A percentile compares a stretch with the other conserved stretches of the same genome.
These are phyloP conservation scores for Royoungia palumana DNA, from an alignment of 768 basidiomycete genomes.

Conservation along the genomic window DNA sequence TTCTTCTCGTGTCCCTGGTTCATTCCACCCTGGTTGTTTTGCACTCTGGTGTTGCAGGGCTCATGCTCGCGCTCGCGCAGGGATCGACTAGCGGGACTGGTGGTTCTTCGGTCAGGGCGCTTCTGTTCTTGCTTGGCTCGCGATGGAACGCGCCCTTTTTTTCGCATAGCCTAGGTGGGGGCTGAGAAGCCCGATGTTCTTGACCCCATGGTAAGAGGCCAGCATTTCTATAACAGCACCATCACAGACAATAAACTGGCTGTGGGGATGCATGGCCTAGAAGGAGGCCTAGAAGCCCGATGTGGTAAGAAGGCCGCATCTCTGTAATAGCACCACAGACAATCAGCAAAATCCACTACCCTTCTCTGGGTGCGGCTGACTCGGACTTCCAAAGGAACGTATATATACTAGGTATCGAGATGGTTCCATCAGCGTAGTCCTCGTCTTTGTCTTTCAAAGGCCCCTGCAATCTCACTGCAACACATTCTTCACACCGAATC, in stretches of 20 bases:
- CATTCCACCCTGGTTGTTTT: too few species aligned
- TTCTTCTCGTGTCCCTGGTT: too few species aligned
- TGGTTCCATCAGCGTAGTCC: too few species aligned
- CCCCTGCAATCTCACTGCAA: conserved; percentile 5
- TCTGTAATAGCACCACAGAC: conserved; percentile 5
- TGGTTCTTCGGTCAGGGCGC: background rate
- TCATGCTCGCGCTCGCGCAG: background rate
- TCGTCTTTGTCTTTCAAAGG: conserved; percentile 4
- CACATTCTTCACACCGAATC: background rate
- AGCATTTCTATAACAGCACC: too few species aligned
- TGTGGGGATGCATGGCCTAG: background rate
- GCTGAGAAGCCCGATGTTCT: too few species aligned
- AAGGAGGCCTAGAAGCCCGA: conserved; percentile 4
- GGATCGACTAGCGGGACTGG: background rate
- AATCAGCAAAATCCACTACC: conserved; percentile 13
- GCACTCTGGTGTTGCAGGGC: too few species aligned
- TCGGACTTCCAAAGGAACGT: background rate
- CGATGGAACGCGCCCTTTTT: conserved; percentile 15
- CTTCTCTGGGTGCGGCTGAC: background rate
- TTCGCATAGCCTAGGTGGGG: too few species aligned
- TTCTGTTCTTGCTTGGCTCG: background rate
- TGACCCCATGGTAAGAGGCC: too few species aligned
- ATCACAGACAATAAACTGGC: too few species aligned
- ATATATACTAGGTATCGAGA: too few species aligned
- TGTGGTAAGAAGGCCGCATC: background rate